Base-by-base conservation (phyloP, 805 yeast genomes). In the Saccharomycopsis capsularis region DNA sequence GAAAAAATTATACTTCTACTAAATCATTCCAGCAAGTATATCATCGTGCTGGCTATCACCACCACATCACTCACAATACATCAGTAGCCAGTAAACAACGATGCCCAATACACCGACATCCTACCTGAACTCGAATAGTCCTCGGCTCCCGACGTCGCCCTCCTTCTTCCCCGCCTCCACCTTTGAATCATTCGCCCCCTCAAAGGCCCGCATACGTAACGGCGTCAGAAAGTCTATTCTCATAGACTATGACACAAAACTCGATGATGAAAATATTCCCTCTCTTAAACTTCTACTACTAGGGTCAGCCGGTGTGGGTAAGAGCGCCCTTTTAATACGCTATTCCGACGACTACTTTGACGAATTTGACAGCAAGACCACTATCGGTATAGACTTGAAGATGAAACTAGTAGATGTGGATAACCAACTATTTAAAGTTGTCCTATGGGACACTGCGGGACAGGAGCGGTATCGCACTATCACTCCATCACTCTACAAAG, bases 391-490 rank as follows among this genome's bases (percentile, higher is more conserved):
- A 4, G 77, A 73, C 54, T 62, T 73, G 41, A 72, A 71, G 57
- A 68, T 70, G 6, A 67, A 70, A 44, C 53, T 67, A 13, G 67
- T 72, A 11, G 70, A 68, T 53, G 68, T 73, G 15, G 75, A 71
- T 55, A 68, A 70, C 22, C 59, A 69, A 40, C 62, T 62, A 41
- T 72, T 70, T 60, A 71, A 72, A 54, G 65, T 72, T 13, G 68
- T 68, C 6, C 56, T 73, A 46, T 73, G 77, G 76, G 77, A 72
- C 54, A 72, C 77, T 13, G 78, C 78, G 3, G 78, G 78, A 3
- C 76, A 73, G 58, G 76, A 73, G 55, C 60, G 76, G 44, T 73
- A 69, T 51, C 62, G 73, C 52, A 71, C 73, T 41, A 70, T 71
- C 4, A 68, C 70, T 36, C 74, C 76, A 5, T 63, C 71, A 2